Evolutionary conservation across 345 rosid genomes (phyloP).

Genomic region (Lepidium sativum): DNA sequence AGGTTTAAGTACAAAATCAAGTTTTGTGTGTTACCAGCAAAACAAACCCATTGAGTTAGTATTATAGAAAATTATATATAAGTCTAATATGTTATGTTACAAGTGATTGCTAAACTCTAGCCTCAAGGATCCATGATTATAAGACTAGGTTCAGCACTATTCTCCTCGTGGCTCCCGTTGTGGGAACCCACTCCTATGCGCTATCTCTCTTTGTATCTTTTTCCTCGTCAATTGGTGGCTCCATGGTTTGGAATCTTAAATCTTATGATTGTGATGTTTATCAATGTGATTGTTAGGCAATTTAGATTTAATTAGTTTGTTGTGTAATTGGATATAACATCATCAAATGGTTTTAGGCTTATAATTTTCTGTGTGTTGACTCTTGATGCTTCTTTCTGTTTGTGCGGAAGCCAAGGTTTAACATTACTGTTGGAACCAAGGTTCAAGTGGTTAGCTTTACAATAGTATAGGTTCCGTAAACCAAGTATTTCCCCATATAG

Average conservation of each 20-base stretch:
- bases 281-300: neutral
- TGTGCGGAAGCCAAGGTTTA: neutral
- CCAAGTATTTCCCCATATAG: neutral
- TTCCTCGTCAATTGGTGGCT: neutral
- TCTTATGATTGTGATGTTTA: neutral
- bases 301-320: neutral
- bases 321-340: neutral
- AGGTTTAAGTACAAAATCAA: no score
- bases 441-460: neutral
- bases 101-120: no score
- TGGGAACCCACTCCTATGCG: no score
- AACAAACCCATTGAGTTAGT: no score
- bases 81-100: neutral
- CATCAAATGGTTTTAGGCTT: neutral
- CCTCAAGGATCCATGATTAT: no score
- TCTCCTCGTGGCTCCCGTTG: no score
- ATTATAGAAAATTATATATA: no score
- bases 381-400: neutral
- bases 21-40: no score
- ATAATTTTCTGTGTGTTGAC: neutral
- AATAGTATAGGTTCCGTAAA: neutral
- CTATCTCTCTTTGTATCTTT: no score
- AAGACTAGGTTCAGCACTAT: no score
- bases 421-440: neutral
- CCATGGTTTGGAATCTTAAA: neutral